Conservation (phyloP, 495 filamentous ascomycete genomes). For the Pyrenula massariospora region DNA sequence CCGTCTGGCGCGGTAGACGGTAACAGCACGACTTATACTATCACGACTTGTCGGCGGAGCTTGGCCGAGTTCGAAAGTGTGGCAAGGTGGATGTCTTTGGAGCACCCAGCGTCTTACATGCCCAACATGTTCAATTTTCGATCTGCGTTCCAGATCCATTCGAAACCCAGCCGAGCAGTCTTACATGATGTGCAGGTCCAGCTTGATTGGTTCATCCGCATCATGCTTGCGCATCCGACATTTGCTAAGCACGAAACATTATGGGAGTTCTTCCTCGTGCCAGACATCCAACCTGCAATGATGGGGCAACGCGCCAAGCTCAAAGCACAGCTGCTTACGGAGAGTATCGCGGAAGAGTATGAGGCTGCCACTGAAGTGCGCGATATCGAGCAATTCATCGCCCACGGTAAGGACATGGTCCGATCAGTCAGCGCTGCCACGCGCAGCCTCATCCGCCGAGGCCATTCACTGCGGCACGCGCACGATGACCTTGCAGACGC, state of each 20-base stretch:
- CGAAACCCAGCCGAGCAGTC: slow-evolving; percentile 76
- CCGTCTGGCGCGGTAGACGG: slow-evolving; percentile 24
- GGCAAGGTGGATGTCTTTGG: slow-evolving; percentile 72
- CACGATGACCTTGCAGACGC: slow-evolving; percentile 57
- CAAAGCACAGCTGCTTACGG: slow-evolving; percentile 71
- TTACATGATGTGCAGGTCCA: slow-evolving; percentile 79
- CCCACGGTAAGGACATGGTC: slow-evolving; percentile 78
- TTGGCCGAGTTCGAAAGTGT: slow-evolving; percentile 86
- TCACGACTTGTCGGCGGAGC: slow-evolving; percentile 89
- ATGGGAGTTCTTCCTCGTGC: slow-evolving; percentile 98
- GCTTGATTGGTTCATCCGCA: slow-evolving; percentile 76
- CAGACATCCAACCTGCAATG: slow-evolving; percentile 80
- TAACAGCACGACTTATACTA: slow-evolving; percentile 57
- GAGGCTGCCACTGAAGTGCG: slow-evolving; percentile 65
- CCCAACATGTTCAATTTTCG: slow-evolving; percentile 68
- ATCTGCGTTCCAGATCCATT: slow-evolving; percentile 85
- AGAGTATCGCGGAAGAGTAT: slow-evolving; percentile 80
- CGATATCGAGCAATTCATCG: slow-evolving; percentile 90
- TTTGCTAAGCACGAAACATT: slow-evolving; percentile 95
- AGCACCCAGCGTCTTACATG: slow-evolving; percentile 92
- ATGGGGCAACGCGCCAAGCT: slow-evolving; percentile 78
- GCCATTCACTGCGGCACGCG: slow-evolving; percentile 22
- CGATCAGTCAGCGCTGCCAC: slow-evolving; percentile 72
- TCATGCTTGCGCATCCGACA: slow-evolving; percentile 78
- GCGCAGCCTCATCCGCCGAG: slow-evolving; percentile 58